Evolutionary conservation across 495 filamentous ascomycete species (phyloP).

Genomic region (Terfezia boudieri): DNA sequence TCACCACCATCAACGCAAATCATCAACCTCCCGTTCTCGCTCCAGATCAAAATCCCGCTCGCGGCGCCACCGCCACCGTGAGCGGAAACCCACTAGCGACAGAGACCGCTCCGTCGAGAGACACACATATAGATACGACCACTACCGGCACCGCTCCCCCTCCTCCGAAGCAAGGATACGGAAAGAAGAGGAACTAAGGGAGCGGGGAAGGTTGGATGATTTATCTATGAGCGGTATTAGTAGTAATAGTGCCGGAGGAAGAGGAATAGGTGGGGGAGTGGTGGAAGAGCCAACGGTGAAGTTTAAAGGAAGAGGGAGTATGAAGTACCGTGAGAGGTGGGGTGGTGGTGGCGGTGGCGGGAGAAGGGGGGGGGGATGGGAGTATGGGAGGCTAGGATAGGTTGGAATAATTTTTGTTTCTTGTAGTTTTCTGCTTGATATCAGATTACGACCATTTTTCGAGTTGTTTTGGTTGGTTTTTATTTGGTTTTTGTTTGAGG

Average conservation of each 20-base stretch:
- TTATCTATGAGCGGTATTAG: background rate
- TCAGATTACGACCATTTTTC: no score
- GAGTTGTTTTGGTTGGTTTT: no score
- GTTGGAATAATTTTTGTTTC: no score
- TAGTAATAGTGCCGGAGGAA: no score
- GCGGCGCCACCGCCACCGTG: background rate
- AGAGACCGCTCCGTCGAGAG: background rate
- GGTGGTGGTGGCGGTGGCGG: conserved; percentile 9
- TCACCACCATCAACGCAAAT: conserved; percentile 4
- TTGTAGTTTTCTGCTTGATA: no score
- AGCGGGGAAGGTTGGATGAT: conserved; percentile 6
- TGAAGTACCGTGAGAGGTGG: conserved; percentile 22
- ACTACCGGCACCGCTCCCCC: background rate
- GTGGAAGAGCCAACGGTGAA: conserved; percentile 19
- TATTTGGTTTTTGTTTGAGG: no score
- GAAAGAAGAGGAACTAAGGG: conserved; percentile 9
- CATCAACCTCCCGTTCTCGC: conserved; percentile 10
- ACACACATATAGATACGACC: background rate
- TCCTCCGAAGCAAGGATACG: conserved; percentile 10
- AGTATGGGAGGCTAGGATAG: conserved; percentile 5
- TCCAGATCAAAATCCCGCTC: conserved; percentile 8
- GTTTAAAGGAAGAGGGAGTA: conserved; percentile 26
- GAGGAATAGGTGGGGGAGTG: background rate
- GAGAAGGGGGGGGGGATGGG: background rate
- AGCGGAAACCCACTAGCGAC: background rate